Evolutionary conservation across 805 yeast genomes (phyloP).

Genomic region (Pichia thaimueangensis): DNA sequence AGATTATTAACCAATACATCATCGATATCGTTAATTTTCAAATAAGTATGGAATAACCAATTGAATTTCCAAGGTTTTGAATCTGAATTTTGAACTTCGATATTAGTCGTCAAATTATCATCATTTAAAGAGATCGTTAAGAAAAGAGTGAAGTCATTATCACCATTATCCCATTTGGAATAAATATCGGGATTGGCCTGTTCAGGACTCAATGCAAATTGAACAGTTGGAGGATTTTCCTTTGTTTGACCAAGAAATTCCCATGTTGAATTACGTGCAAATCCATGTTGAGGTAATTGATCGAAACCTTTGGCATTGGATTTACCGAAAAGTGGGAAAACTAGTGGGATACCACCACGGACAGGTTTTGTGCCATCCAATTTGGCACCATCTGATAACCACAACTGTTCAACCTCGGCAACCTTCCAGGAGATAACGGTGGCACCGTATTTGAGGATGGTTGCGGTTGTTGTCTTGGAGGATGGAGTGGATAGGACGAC

Average conservation of each 20-base stretch:
- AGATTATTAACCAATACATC: constrained; percentile 74
- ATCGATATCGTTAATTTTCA: constrained; percentile 67
- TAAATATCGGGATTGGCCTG: constrained; percentile 57
- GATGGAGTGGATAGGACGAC: constrained; percentile 55
- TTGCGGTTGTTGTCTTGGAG: constrained; percentile 48
- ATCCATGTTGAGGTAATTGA: constrained; percentile 89
- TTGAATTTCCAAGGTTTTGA: constrained; percentile 69
- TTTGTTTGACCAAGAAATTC: constrained; percentile 85
- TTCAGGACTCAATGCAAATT: constrained; percentile 88
- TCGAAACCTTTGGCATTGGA: constrained; percentile 51
- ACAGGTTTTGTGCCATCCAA: constrained; percentile 92
- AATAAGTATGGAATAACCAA: constrained; percentile 92
- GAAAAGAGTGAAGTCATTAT: constrained; percentile 70
- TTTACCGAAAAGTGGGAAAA: constrained; percentile 90
- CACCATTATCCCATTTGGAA: constrained; percentile 46
- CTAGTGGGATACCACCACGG: constrained; percentile 95
- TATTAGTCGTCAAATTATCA: constrained; percentile 55
- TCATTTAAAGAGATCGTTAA: constrained; percentile 57
- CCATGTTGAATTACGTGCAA: constrained; percentile 89
- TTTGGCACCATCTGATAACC: constrained; percentile 73
- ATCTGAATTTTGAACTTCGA: constrained; percentile 74
- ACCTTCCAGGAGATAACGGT: constrained; percentile 78
- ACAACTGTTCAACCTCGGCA: constrained; percentile 70
- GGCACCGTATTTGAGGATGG: constrained; percentile 82
- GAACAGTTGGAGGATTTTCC: constrained; percentile 68